Percentiles rank a stretch among this genome's conserved stretches.
Conservation (phyloP, 768 basidiomycete genomes). For the Bullera alba region DNA sequence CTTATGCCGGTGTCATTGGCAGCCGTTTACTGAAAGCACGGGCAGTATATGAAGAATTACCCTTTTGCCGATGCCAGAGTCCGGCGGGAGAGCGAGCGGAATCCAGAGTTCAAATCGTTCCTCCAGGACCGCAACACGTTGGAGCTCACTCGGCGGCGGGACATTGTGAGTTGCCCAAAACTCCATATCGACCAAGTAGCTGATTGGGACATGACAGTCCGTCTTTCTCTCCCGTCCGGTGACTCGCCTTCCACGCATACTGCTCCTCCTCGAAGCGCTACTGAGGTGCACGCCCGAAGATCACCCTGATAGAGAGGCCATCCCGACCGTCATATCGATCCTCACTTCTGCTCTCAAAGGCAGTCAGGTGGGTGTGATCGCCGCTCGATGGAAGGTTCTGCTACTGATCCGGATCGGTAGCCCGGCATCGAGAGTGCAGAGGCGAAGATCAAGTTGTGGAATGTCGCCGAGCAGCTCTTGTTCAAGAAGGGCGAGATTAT, state of each 20-base stretch:
- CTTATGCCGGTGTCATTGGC: not conserved
- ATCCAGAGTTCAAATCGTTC: slow-evolving; percentile 62
- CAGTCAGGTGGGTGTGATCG: slow-evolving; percentile 48
- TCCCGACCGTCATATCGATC: slow-evolving; percentile 65
- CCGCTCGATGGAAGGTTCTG: not conserved
- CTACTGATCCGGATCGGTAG: slow-evolving; percentile 48
- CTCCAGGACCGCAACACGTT: slow-evolving; percentile 44
- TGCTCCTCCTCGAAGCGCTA: slow-evolving; percentile 65
- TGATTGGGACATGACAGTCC: slow-evolving; percentile 55
- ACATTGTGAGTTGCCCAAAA: slow-evolving; percentile 48
- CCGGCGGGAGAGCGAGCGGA: slow-evolving; percentile 65
- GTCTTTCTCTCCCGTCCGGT: slow-evolving; percentile 74
- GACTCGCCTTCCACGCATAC: slow-evolving; percentile 75
- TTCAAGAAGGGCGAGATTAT: slow-evolving; percentile 76
- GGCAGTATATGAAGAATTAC: slow-evolving; percentile 53
- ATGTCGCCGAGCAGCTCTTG: slow-evolving; percentile 64
- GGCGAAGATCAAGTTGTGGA: slow-evolving; percentile 81
- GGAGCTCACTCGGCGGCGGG: slow-evolving; percentile 28
- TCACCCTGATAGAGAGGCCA: slow-evolving; percentile 71
- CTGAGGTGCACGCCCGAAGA: slow-evolving; percentile 56
- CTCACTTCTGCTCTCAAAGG: slow-evolving; percentile 69
- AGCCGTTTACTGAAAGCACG: not conserved
- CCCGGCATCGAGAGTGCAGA: slow-evolving; percentile 89
- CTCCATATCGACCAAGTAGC: not conserved
- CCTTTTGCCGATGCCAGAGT: slow-evolving; percentile 77